Conservation (phyloP, 2,329 filamentous ascomycete species). For the Hypocreales sp. region DNA sequence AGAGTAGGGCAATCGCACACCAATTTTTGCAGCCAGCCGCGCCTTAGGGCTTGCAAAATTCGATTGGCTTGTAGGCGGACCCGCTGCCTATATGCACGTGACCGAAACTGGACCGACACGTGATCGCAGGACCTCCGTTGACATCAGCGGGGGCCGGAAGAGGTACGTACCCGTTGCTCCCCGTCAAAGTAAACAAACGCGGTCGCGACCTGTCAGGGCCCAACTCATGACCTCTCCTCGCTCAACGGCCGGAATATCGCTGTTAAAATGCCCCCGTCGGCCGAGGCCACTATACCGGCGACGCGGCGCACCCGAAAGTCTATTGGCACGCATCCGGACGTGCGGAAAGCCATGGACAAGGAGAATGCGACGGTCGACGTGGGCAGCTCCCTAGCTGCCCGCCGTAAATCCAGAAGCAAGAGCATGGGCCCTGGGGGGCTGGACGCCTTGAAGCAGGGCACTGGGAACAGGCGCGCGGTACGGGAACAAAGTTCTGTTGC, state of each 20-base stretch:
- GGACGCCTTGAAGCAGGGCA: conserved; percentile 61
- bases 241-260: conserved; percentile 11
- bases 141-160: no score
- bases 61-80: conserved; percentile 13
- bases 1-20: conserved; percentile 21
- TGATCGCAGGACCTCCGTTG: no score
- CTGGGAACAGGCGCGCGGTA: conserved; percentile 71
- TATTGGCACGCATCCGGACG: conserved; percentile 43
- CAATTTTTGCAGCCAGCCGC: conserved; percentile 15
- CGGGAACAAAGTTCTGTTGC: conserved; percentile 8
- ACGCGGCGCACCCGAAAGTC: conserved; percentile 53
- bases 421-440: conserved; percentile 87
- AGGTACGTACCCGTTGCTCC: conserved; percentile 6
- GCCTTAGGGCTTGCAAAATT: conserved; percentile 26
- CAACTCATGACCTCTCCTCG: no score
- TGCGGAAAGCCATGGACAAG: conserved; percentile 44
- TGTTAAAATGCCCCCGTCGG: conserved; percentile 15
- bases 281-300: conserved; percentile 34
- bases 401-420: conserved; percentile 66
- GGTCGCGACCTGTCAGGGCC: conserved; percentile 9
- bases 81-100: conserved; percentile 7
- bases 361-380: conserved; percentile 64
- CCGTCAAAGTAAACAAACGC: conserved; percentile 23
- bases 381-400: conserved; percentile 33
- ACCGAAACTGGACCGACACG: no score